Evolutionary conservation across 2,329 filamentous ascomycete genomes (phyloP).

Genomic region (Monosporascus ibericus): DNA sequence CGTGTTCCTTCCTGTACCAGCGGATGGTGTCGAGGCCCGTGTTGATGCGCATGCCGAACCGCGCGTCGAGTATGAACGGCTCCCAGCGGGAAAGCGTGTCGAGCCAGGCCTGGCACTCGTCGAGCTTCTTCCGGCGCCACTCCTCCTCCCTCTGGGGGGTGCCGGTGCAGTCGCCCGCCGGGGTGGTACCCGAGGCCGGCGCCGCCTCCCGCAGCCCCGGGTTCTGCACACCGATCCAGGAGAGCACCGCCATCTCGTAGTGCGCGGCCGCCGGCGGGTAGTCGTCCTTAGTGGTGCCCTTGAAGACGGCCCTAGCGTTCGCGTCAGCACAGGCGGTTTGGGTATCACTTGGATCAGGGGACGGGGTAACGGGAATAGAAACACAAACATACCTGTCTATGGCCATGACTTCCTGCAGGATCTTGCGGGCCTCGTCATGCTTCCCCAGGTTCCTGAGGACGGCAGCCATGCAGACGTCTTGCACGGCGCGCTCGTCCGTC

Average conservation of each 20-base stretch:
- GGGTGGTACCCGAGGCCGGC: not conserved
- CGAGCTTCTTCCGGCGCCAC: constrained; percentile 41
- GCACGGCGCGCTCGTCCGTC: constrained; percentile 57
- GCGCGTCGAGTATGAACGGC: constrained; percentile 64
- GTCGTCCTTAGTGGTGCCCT: constrained; percentile 58
- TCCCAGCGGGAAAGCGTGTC: constrained; percentile 67
- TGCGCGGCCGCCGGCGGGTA: constrained; percentile 68
- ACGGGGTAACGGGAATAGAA: not conserved
- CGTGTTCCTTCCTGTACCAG: constrained; percentile 35
- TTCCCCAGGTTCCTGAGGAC: constrained; percentile 58
- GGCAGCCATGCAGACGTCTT: constrained; percentile 60
- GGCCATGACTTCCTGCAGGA: constrained; percentile 59
- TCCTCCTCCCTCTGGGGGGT: constrained; percentile 18
- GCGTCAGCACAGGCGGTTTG: too few relatives aligned
- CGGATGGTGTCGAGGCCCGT: constrained; percentile 61
- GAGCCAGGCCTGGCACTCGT: constrained; percentile 59
- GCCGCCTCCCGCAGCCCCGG: constrained; percentile 23
- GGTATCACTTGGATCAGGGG: too few relatives aligned
- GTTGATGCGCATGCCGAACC: constrained; percentile 67
- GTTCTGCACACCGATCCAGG: constrained; percentile 64
- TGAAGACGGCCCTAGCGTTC: constrained; percentile 41
- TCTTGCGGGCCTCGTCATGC: constrained; percentile 56
- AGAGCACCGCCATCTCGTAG: constrained; percentile 79
- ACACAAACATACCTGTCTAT: constrained; percentile 50
- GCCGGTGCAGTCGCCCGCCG: constrained; percentile 11